A percentile compares a stretch with the other conserved stretches of the same genome.
Conservation (phyloP, 768 basidiomycete genomes). For the Peribolospora kevripleyi region DNA sequence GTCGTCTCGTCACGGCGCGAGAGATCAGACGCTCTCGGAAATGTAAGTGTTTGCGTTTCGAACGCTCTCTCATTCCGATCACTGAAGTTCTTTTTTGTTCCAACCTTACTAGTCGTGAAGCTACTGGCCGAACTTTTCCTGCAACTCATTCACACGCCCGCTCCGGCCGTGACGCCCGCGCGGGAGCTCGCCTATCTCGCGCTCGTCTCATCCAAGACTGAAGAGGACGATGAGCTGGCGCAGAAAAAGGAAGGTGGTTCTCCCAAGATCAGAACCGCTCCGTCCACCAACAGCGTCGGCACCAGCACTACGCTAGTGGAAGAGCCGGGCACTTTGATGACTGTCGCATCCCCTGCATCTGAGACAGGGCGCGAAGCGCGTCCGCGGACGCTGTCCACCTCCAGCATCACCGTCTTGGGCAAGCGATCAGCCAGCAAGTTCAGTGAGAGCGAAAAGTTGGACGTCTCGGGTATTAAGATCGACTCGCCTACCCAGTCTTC, state of each 20-base stretch:
- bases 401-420: not conserved
- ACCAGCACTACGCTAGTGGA: too few species aligned
- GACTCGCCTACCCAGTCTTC: too few species aligned
- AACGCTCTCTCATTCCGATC: not conserved
- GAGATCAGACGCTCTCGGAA: slow-evolving; percentile 65
- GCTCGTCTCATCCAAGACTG: slow-evolving; percentile 67
- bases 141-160: slow-evolving; percentile 41
- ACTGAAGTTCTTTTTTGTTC: not conserved
- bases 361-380: not conserved
- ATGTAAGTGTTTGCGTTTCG: slow-evolving; percentile 28
- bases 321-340: not conserved
- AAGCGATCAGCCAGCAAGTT: too few species aligned
- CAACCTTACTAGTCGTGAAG: slow-evolving; percentile 35
- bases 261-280: not conserved
- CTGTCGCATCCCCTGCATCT: not conserved
- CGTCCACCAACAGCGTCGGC: too few species aligned
- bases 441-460: too few species aligned
- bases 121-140: slow-evolving; percentile 58
- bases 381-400: not conserved
- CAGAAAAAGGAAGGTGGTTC: not conserved
- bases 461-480: too few species aligned
- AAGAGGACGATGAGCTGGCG: slow-evolving; percentile 37
- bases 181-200: slow-evolving; percentile 76
- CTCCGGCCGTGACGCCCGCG: slow-evolving; percentile 50
- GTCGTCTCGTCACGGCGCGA: slow-evolving; percentile 49